phyloP scores from a whole-genome alignment of 179 eudicot species.

The Sideroxylon spinosum region DNA sequence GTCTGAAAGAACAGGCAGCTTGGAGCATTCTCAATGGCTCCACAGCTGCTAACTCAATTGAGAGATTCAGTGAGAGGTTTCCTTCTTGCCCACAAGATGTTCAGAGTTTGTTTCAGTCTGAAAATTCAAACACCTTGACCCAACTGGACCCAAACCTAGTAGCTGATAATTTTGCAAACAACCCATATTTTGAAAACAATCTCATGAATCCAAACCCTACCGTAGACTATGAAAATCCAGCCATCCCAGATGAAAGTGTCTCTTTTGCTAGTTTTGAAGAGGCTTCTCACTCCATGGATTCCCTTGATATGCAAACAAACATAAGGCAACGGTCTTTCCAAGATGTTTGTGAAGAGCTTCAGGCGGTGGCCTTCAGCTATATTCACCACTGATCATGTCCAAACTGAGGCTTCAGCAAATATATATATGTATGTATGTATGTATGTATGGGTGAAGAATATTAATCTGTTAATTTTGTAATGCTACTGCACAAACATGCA shows the following conservation, averaged over 20 bases:
- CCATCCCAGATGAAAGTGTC: slow-evolving; percentile 34
- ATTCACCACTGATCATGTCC: slow-evolving; percentile 34
- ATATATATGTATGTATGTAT: too few relatives aligned
- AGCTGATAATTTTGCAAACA: slow-evolving; percentile 20
- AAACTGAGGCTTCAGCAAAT: not conserved
- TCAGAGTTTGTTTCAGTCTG: slow-evolving; percentile 61
- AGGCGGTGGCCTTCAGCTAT: slow-evolving; percentile 65
- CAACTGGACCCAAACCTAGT: slow-evolving; percentile 42
- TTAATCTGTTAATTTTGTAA: slow-evolving; percentile 21
- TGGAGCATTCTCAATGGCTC: slow-evolving; percentile 33
- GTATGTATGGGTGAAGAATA: slow-evolving; percentile 9
- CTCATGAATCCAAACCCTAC: slow-evolving; percentile 17
- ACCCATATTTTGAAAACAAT: slow-evolving; percentile 7
- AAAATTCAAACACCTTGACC: slow-evolving; percentile 44
- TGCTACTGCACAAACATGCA: slow-evolving; percentile 13
- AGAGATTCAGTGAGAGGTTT: slow-evolving; percentile 32
- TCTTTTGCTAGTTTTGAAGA: slow-evolving; percentile 54
- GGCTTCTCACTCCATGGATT: slow-evolving; percentile 47
- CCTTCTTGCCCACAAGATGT: slow-evolving; percentile 50
- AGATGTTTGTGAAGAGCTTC: slow-evolving; percentile 57
- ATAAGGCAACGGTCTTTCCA: slow-evolving; percentile 41
- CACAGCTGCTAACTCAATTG: slow-evolving; percentile 49
- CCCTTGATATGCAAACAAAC: slow-evolving; percentile 35
- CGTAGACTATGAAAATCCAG: slow-evolving; percentile 24
- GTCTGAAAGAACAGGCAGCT: slow-evolving; percentile 62